These are phyloP conservation scores for Collybiopsis luxurians DNA, from an alignment of 768 basidiomycete species.

Conservation along the genomic window DNA sequence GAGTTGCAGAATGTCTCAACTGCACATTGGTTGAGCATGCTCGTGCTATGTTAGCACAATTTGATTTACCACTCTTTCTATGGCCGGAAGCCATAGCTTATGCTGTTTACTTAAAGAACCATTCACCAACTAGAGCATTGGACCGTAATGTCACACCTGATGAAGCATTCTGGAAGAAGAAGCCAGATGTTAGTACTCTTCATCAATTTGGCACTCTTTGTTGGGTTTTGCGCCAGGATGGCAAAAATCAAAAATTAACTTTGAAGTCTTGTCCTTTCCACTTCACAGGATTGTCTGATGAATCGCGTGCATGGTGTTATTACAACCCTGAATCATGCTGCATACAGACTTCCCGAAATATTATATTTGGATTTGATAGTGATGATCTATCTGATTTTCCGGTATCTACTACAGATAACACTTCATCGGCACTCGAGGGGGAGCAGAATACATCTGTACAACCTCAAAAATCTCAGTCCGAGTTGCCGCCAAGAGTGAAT, in stretches of 20 bases:
- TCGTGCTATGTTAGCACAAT: not conserved
- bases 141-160: no score
- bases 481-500: not conserved
- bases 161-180: no score
- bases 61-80: no score
- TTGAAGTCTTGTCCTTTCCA: slow-evolving; percentile 6
- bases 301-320: slow-evolving; percentile 20
- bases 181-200: no score
- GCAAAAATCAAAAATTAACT: slow-evolving; percentile 17
- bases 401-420: not conserved
- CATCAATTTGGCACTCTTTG: slow-evolving; percentile 22
- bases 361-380: no score
- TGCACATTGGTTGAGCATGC: not conserved
- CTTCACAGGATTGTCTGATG: slow-evolving; percentile 18
- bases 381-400: not conserved
- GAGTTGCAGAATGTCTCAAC: not conserved
- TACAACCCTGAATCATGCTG: slow-evolving; percentile 16
- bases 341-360: slow-evolving; percentile 23
- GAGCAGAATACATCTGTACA: no score
- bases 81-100: not conserved
- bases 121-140: no score
- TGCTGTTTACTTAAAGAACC: no score
- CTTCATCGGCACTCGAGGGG: slow-evolving; percentile 5
- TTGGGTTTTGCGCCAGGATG: slow-evolving; percentile 13
- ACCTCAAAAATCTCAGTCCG: not conserved